Conservation (phyloP, 163 green algal species). For the Chlorella variabilis region DNA sequence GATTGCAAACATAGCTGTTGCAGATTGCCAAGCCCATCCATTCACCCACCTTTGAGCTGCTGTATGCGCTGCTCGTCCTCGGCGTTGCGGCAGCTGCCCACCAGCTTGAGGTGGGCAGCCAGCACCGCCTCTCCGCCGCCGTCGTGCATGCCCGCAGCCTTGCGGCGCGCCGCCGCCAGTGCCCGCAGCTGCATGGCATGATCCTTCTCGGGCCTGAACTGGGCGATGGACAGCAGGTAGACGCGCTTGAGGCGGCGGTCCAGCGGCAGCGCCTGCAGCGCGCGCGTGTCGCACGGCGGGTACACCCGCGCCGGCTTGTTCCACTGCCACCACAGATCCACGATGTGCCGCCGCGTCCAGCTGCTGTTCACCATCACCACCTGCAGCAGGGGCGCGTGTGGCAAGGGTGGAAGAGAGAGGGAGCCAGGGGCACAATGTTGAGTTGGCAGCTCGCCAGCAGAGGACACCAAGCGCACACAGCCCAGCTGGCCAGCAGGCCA, state of each 20-base stretch:
- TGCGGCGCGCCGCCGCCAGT: conserved; percentile 57
- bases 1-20: no score
- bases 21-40: no score
- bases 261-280: conserved; percentile 81
- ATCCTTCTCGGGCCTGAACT: conserved; percentile 99
- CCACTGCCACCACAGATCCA: conserved; percentile 76
- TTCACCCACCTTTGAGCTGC: conserved; percentile 56
- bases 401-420: no score
- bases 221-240: conserved; percentile 89
- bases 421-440: no score
- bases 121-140: conserved; percentile 55
- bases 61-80: conserved; percentile 75
- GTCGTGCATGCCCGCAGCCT: background rate
- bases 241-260: conserved; percentile 76
- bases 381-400: conserved; percentile 28
- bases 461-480: no score
- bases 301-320: conserved; percentile 74
- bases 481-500: no score
- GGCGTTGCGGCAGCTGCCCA: conserved; percentile 83
- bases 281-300: conserved; percentile 87
- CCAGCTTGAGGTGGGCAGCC: conserved; percentile 77
- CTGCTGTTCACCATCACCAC: conserved; percentile 92
- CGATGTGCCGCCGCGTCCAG: conserved; percentile 92
- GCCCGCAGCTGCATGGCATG: conserved; percentile 87
- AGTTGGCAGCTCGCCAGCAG: no score